A percentile compares a stretch with the other conserved stretches of the same genome.
phyloP scores from a whole-genome alignment of 2,329 filamentous ascomycete genomes.

The Sphaceloma murrayae region DNA sequence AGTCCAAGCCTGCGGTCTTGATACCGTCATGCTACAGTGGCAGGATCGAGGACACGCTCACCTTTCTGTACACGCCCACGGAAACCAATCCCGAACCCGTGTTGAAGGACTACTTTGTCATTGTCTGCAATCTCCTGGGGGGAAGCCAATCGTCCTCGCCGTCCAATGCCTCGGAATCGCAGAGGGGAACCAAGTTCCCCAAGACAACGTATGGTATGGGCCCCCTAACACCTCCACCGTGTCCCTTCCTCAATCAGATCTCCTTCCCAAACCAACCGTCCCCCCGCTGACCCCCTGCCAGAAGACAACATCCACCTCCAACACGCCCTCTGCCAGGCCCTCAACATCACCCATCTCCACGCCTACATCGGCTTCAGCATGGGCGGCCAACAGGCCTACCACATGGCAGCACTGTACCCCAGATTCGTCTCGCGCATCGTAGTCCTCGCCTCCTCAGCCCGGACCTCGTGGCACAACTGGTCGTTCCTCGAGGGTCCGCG shows the following conservation, averaged over 20 bases:
- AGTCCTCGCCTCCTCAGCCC: conserved; percentile 43
- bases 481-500: conserved; percentile 48
- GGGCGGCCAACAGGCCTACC: conserved; percentile 47
- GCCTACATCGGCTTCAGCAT: conserved; percentile 48
- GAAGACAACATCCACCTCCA: conserved; percentile 46
- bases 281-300: conserved; percentile 24
- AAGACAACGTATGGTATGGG: conserved; percentile 44
- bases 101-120: conserved; percentile 37
- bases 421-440: conserved; percentile 40
- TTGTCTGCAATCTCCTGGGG: conserved; percentile 44
- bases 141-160: conserved; percentile 47
- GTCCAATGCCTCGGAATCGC: conserved; percentile 34
- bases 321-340: conserved; percentile 34
- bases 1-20: conserved; percentile 47
- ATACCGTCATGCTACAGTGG: conserved; percentile 49
- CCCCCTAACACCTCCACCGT: conserved; percentile 10
- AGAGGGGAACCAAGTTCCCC: conserved; percentile 24
- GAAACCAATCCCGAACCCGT: conserved; percentile 37
- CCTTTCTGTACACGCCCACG: conserved; percentile 35
- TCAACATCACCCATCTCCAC: conserved; percentile 37
- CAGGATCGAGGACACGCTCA: conserved; percentile 41
- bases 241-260: too few species aligned
- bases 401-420: conserved; percentile 43
- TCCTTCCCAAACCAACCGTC: too few species aligned
- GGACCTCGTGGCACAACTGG: conserved; percentile 44